Evolutionary conservation across 495 filamentous ascomycete genomes (phyloP), one percentile per base, ranked within the genome.

Genomic region (Penicillium robsamsonii): DNA sequence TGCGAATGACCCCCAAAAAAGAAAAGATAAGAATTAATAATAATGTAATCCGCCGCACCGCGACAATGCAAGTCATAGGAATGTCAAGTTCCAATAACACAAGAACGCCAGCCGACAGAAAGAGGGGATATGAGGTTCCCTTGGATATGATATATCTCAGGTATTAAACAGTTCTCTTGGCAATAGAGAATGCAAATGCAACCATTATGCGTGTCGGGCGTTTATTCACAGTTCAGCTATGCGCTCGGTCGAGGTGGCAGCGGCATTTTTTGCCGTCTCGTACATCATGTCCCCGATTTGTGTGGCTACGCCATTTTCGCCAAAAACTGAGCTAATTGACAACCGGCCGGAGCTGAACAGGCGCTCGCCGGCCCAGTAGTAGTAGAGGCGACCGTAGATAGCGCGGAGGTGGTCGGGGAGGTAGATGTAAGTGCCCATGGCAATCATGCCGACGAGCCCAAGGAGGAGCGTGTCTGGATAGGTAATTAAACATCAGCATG

Each of bases 351-450:
- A 63, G 49, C 75, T 76, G 58, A 79, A 73, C n/a, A 75, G 66
- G 10, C 74, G 70, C 60, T 92, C 91, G 48, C 91, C 91, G 55
- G 83, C 86, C 63, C 90, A 91, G 80, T 98, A 98, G 76, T 96
- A 98, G 85, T 91, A 96, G 27, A 91, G 83, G 65, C 93, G 86
- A 63, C 81, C 80, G 61, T 87, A 80, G 63, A 98, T 86, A 58
- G 84, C 82, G 59, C 83, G 75, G 63, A 97, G 70, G 70, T 97
- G 94, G 57, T 93, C 86, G 20, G 94, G 94, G 18, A 98, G 88
- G 77, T 98, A 98, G 57, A 97, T 83, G 42, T 88, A 87, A 60
- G 84, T 84, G 54, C 89, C 94, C 63, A 92, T 88, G 58, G 91
- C 80, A 65, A 96, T 83, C 79, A 97, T 86, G 61, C 84, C 84